phyloP scores from a whole-genome alignment of 192 early-diverging fungal genomes.

The Coemansia sp. region DNA sequence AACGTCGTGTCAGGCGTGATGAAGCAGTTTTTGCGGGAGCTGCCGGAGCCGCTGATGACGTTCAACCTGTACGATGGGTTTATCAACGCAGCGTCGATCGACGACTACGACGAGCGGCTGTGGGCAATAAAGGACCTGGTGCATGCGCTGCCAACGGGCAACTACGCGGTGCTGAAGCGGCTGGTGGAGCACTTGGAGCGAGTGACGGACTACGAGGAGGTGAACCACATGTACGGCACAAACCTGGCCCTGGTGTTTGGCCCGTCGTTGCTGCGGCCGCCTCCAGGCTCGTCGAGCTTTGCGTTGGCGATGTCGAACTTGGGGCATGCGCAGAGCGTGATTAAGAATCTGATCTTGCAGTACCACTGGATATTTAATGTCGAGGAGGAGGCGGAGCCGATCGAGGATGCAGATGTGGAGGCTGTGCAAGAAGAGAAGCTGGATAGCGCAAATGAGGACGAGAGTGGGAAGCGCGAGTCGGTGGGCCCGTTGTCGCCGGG shows the following conservation, averaged over 20 bases:
- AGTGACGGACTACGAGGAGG: constrained; percentile 72
- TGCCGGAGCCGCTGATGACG: constrained; percentile 92
- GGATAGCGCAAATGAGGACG: constrained; percentile 2
- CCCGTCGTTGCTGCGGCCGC: constrained; percentile 77
- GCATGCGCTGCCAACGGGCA: constrained; percentile 59
- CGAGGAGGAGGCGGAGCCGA: constrained; percentile 60
- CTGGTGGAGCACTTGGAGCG: constrained; percentile 71
- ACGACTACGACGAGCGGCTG: constrained; percentile 71
- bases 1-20: constrained; percentile 84
- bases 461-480: constrained; percentile 23
- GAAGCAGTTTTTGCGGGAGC: constrained; percentile 91
- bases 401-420: constrained; percentile 34
- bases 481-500: constrained; percentile 25
- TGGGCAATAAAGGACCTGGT: constrained; percentile 69
- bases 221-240: constrained; percentile 86
- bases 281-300: constrained; percentile 59
- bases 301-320: constrained; percentile 73
- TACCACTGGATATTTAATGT: constrained; percentile 78
- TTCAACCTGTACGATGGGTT: constrained; percentile 79
- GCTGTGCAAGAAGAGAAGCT: constrained; percentile 1
- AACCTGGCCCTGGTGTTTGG: constrained; percentile 97
- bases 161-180: constrained; percentile 68
- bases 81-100: constrained; percentile 68
- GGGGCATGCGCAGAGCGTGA: constrained; percentile 69
- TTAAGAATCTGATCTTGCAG: constrained; percentile 71